Percentiles rank a stretch among this genome's conserved stretches.
Evolutionary conservation across 352 stramenopile species (phyloP).

Genomic region (Phytophthora kernoviae): DNA sequence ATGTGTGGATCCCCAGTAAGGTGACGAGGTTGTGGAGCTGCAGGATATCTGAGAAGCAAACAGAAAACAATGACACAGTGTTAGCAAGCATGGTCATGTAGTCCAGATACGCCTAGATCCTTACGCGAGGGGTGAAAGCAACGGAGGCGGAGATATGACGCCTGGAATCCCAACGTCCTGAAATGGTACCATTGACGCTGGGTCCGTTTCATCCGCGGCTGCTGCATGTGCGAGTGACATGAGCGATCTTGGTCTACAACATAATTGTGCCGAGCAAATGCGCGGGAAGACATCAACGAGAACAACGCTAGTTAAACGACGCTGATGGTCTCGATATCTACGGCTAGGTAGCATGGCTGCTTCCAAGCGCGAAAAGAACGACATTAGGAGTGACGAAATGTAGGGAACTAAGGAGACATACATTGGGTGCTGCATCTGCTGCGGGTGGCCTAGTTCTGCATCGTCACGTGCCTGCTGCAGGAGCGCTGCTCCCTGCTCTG

Average conservation of each 20-base stretch:
- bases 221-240: slow-evolving; percentile 3
- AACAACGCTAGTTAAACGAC: slow-evolving; percentile 10
- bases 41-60: too few relatives aligned
- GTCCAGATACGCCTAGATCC: not conserved
- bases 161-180: too few relatives aligned
- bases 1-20: too few relatives aligned
- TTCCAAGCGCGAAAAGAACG: not conserved
- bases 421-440: slow-evolving; percentile 21
- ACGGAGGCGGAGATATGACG: too few relatives aligned
- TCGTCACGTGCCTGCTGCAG: not conserved
- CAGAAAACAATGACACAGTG: too few relatives aligned
- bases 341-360: too few relatives aligned
- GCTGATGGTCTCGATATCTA: not conserved
- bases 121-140: too few relatives aligned
- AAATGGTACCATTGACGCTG: not conserved
- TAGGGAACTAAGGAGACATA: slow-evolving; percentile 8
- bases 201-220: not conserved
- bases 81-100: too few relatives aligned
- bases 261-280: too few relatives aligned
- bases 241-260: not conserved
- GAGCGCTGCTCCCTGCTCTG: too few relatives aligned
- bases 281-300: slow-evolving; percentile 1
- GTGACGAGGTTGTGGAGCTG: too few relatives aligned
- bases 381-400: not conserved
- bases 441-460: slow-evolving; percentile 7